Percentiles rank a stretch among this genome's conserved stretches.
Conservation (phyloP, 2,329 filamentous ascomycete genomes). For the Alternaria arbusti region DNA sequence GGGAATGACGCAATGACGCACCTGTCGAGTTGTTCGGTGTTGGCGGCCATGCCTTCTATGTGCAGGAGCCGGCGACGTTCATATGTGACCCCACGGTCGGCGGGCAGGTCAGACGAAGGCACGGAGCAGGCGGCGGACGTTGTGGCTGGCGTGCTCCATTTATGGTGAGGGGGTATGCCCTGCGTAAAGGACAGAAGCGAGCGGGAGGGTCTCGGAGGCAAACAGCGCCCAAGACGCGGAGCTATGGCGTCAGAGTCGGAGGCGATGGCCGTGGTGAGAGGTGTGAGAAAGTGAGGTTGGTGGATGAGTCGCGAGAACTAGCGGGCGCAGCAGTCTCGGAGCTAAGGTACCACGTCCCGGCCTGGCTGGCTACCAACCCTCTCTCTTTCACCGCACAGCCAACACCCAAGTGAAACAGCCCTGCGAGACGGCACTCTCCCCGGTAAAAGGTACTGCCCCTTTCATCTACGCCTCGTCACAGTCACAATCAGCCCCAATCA, state of each 20-base stretch:
- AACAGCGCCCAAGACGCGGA: constrained; percentile 35
- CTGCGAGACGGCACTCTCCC: constrained; percentile 10
- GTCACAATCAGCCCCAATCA: constrained; percentile 14
- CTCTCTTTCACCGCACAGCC: neutral
- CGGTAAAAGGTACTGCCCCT: constrained; percentile 36
- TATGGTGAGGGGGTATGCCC: constrained; percentile 53
- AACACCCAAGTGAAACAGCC: constrained; percentile 3
- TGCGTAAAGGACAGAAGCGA: constrained; percentile 42
- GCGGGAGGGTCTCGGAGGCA: constrained; percentile 26
- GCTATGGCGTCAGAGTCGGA: constrained; percentile 17
- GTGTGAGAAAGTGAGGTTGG: constrained; percentile 21
- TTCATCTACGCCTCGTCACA: constrained; percentile 21
- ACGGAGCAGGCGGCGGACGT: constrained; percentile 55
- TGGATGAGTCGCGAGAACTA: constrained; percentile 17
- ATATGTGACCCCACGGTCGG: constrained; percentile 59
- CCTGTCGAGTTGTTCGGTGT: constrained; percentile 60
- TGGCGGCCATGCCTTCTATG: constrained; percentile 52
- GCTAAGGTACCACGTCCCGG: constrained; percentile 10
- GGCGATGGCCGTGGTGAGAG: constrained; percentile 17
- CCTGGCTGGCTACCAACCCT: neutral
- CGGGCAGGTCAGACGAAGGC: constrained; percentile 64
- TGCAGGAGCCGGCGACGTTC: constrained; percentile 33
- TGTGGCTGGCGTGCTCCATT: constrained; percentile 63
- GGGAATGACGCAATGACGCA: constrained; percentile 38
- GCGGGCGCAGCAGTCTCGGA: constrained; percentile 10